These are phyloP conservation scores for Hericium alpestre DNA, from an alignment of 768 basidiomycete genomes.

Conservation along the genomic window DNA sequence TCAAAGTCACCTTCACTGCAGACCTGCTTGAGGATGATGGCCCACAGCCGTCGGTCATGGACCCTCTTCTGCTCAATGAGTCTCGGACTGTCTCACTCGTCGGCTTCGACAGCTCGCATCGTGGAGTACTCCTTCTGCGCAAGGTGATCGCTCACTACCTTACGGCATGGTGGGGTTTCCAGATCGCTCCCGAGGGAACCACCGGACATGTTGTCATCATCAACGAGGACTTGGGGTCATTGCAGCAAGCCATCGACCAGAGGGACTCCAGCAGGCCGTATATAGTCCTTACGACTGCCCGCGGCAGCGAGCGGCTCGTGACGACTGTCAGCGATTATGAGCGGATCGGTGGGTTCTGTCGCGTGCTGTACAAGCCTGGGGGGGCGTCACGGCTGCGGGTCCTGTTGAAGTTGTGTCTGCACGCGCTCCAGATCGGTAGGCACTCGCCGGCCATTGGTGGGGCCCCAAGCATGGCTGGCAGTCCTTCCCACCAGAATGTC, in stretches of 20 bases:
- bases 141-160: conserved; percentile 58
- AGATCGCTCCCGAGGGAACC: conserved; percentile 29
- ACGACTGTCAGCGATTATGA: conserved; percentile 61
- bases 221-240: conserved; percentile 61
- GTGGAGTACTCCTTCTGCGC: conserved; percentile 58
- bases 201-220: conserved; percentile 66
- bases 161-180: conserved; percentile 68
- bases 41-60: conserved; percentile 10
- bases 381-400: conserved; percentile 67
- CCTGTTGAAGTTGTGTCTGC: conserved; percentile 53
- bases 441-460: conserved; percentile 16
- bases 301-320: conserved; percentile 56
- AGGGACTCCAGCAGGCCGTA: conserved; percentile 55
- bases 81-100: conserved; percentile 45
- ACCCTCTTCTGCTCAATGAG: conserved; percentile 18
- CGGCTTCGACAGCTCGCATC: conserved; percentile 57
- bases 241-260: conserved; percentile 46
- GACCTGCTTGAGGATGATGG: conserved; percentile 40
- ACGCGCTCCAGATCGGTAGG: conserved; percentile 40
- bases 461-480: neutral
- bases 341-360: conserved; percentile 75
- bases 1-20: conserved; percentile 75
- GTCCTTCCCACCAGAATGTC: conserved; percentile 1
- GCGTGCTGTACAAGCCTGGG: conserved; percentile 82
- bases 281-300: conserved; percentile 62